These are phyloP conservation scores for Pythium guiyangense DNA, from an alignment of 352 stramenopile genomes.

Conservation along the genomic window DNA sequence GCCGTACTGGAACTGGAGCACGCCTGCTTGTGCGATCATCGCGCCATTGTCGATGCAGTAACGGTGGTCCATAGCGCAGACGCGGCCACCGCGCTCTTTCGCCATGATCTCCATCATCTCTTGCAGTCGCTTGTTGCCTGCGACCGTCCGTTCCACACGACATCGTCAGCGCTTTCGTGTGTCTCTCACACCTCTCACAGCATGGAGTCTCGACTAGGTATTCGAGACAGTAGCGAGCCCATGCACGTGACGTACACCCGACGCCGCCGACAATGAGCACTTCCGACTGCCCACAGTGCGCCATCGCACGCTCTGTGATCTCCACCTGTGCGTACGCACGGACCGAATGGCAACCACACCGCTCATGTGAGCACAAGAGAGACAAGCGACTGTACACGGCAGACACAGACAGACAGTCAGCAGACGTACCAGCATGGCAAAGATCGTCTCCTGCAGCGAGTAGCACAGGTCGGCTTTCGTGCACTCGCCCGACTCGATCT, in stretches of 20 bases:
- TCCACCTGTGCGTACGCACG: conserved; percentile 85
- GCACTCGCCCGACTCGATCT: conserved; percentile 82
- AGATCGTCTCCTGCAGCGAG: conserved; percentile 99
- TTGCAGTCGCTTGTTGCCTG: conserved; percentile 82
- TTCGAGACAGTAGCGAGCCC: too few species aligned
- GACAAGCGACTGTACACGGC: neutral
- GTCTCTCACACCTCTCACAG: too few species aligned
- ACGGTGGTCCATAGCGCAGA: conserved; percentile 98
- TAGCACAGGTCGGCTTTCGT: conserved; percentile 98
- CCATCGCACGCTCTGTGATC: conserved; percentile 99
- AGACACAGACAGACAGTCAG: neutral
- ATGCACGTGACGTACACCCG: conserved; percentile 87
- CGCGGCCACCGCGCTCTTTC: conserved; percentile 88
- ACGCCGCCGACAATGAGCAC: conserved; percentile 99
- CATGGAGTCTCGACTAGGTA: too few species aligned
- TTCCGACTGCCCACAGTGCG: conserved; percentile 94
- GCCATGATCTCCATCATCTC: conserved; percentile 99
- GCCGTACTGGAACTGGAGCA: conserved; percentile 96
- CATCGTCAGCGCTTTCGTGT: conserved; percentile 35
- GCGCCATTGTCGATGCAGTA: conserved; percentile 99
- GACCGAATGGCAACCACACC: neutral
- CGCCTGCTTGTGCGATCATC: conserved; percentile 99
- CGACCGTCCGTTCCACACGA: neutral
- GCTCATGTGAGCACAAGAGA: neutral
- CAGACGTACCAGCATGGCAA: conserved; percentile 96